Percentiles rank a stretch among this genome's conserved stretches.
phyloP scores from a whole-genome alignment of 2,329 filamentous ascomycete species.

The Taxawa tesnikishii region DNA sequence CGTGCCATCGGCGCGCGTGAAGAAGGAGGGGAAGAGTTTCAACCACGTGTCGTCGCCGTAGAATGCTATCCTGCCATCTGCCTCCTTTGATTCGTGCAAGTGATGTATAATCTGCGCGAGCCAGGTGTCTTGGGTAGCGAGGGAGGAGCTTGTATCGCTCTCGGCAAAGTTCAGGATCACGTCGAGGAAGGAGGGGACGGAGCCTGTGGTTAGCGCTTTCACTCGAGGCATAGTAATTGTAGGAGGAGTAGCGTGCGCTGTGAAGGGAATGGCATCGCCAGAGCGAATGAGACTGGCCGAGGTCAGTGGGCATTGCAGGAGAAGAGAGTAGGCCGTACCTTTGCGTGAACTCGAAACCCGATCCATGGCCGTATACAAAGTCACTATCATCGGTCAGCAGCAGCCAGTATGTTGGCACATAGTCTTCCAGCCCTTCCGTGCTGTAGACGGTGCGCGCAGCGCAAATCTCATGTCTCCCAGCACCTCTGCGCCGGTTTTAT shows the following conservation, averaged over 20 bases:
- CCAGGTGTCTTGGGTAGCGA: constrained; percentile 89
- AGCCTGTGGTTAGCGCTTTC: constrained; percentile 94
- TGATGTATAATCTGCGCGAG: constrained; percentile 69
- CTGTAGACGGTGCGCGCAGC: too few relatives aligned
- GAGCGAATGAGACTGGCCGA: constrained; percentile 60
- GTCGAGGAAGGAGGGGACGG: constrained; percentile 95
- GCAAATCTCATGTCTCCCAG: neutral
- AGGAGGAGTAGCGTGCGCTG: constrained; percentile 87
- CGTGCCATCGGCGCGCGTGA: constrained; percentile 79
- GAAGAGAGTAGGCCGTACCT: constrained; percentile 43
- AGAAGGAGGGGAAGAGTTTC: constrained; percentile 84
- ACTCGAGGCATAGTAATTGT: constrained; percentile 97
- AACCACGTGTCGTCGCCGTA: constrained; percentile 98
- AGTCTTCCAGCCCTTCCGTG: neutral
- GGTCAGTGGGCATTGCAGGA: neutral
- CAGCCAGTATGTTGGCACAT: neutral
- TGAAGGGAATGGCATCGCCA: constrained; percentile 82
- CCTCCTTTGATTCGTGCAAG: constrained; percentile 1
- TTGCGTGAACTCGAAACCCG: constrained; percentile 81
- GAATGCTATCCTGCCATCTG: constrained; percentile 67
- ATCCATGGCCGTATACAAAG: constrained; percentile 74
- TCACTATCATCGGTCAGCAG: constrained; percentile 46
- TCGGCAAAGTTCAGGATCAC: constrained; percentile 95
- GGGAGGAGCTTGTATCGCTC: constrained; percentile 77
- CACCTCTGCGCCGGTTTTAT: neutral